A percentile compares a stretch with the other conserved stretches of the same genome.
These are phyloP conservation scores for Pseudocercospora macadamiae DNA, from an alignment of 2,329 filamentous ascomycete species.

Conservation along the genomic window DNA sequence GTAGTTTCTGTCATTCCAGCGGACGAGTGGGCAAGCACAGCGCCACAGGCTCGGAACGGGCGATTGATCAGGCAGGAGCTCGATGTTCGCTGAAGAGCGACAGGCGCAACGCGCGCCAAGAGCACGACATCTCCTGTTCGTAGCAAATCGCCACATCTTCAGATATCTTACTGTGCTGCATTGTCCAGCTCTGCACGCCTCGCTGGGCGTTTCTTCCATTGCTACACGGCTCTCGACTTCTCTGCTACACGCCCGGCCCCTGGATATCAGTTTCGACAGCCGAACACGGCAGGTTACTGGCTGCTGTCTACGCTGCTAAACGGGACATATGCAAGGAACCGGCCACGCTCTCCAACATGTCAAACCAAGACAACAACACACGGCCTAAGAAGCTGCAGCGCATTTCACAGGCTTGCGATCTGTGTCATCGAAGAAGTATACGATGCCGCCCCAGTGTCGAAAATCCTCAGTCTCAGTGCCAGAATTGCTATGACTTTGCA, in stretches of 20 bases:
- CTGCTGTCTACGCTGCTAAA: slow-evolving; percentile 3
- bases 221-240: too few relatives aligned
- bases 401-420: slow-evolving; percentile 47
- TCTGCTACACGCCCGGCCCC: too few relatives aligned
- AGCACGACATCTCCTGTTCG: neutral
- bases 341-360: neutral
- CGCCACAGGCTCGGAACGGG: neutral
- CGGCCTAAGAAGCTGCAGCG: slow-evolving; percentile 42
- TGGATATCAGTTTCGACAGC: neutral
- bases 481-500: slow-evolving; percentile 56
- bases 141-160: neutral
- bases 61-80: neutral
- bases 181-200: too few relatives aligned
- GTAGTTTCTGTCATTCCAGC: neutral
- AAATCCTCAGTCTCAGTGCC: slow-evolving; percentile 44
- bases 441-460: slow-evolving; percentile 46
- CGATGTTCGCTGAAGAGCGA: neutral
- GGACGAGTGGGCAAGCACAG: neutral
- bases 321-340: slow-evolving; percentile 6
- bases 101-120: neutral
- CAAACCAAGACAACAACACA: slow-evolving; percentile 23
- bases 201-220: too few relatives aligned
- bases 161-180: neutral
- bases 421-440: slow-evolving; percentile 55
- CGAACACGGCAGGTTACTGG: neutral